phyloP scores from a whole-genome alignment of 2,329 filamentous ascomycete genomes.

The Alternaria tenuissima region DNA sequence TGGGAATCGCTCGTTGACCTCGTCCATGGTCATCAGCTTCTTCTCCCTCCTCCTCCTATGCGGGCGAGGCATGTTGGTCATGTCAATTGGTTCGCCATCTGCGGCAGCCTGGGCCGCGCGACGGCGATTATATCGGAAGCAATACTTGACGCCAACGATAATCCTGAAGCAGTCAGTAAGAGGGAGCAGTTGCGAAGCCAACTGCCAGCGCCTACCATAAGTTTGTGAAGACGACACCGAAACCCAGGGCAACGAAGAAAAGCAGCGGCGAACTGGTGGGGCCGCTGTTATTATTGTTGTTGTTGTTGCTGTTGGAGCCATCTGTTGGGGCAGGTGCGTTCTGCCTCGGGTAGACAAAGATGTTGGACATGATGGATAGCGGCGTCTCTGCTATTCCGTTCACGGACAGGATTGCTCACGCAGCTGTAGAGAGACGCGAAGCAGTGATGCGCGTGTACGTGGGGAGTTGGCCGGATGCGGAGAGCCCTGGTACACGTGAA shows the following conservation, averaged over 20 bases:
- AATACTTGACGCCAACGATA: slow-evolving; percentile 99
- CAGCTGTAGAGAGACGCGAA: slow-evolving; percentile 4
- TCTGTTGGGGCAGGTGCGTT: slow-evolving; percentile 11
- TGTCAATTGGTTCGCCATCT: slow-evolving; percentile 82
- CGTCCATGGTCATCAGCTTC: slow-evolving; percentile 98
- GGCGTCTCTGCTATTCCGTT: slow-evolving; percentile 18
- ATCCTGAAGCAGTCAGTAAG: slow-evolving; percentile 71
- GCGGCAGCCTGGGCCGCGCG: slow-evolving; percentile 79
- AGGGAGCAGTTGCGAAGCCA: not conserved
- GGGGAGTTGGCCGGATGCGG: slow-evolving; percentile 15
- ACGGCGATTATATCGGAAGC: slow-evolving; percentile 96
- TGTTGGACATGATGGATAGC: slow-evolving; percentile 17
- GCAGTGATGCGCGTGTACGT: not conserved
- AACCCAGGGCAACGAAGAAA: slow-evolving; percentile 95
- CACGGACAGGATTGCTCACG: slow-evolving; percentile 1
- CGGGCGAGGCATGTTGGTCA: slow-evolving; percentile 83
- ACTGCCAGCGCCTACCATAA: slow-evolving; percentile 72
- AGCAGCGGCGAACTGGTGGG: slow-evolving; percentile 77
- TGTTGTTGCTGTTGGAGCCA: slow-evolving; percentile 30
- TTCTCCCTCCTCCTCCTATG: slow-evolving; percentile 92
- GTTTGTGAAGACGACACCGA: slow-evolving; percentile 98
- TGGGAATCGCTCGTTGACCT: slow-evolving; percentile 97
- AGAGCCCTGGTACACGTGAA: slow-evolving; percentile 11
- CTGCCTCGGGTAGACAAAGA: not conserved
- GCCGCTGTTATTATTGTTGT: slow-evolving; percentile 47